These are phyloP conservation scores for Sporobolomyces roseus DNA, from an alignment of 768 basidiomycete species.

Conservation along the genomic window DNA sequence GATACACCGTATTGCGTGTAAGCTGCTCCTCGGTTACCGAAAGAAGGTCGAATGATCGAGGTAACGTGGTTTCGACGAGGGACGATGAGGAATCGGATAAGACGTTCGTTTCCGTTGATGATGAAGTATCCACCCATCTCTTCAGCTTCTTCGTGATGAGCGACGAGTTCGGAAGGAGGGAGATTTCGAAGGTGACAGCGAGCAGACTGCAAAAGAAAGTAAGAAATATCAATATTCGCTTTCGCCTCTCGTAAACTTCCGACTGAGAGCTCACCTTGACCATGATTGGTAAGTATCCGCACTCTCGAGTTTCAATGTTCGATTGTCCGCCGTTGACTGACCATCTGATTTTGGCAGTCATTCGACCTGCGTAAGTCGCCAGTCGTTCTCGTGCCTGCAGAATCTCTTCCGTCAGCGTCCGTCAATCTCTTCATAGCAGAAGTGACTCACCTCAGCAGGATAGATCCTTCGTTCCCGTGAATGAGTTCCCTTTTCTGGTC, in stretches of 20 bases:
- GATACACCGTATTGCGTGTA: constrained; percentile 93
- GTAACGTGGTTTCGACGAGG: constrained; percentile 94
- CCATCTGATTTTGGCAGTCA: constrained; percentile 84
- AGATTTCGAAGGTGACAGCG: constrained; percentile 85
- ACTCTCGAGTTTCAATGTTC: constrained; percentile 69
- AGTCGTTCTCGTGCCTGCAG: constrained; percentile 83
- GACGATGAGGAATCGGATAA: constrained; percentile 94
- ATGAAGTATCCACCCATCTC: constrained; percentile 99
- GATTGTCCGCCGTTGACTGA: constrained; percentile 67
- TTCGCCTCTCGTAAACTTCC: not conserved
- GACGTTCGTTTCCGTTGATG: constrained; percentile 96
- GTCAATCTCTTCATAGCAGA: not conserved
- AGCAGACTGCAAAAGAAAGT: constrained; percentile 60
- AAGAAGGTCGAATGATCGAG: constrained; percentile 83
- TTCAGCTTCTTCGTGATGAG: constrained; percentile 90
- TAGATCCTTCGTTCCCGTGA: constrained; percentile 73
- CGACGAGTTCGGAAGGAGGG: constrained; percentile 79
- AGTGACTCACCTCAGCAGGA: constrained; percentile 70
- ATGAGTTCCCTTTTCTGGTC: constrained; percentile 72
- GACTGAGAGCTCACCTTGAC: constrained; percentile 64
- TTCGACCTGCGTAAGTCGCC: constrained; percentile 82
- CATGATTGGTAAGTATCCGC: constrained; percentile 94
- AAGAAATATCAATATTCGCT: not conserved
- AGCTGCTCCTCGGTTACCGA: constrained; percentile 84
- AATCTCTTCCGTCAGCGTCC: not conserved